Percentiles rank a stretch among this genome's conserved stretches.
Evolutionary conservation across 768 basidiomycete genomes (phyloP).

Genomic region (Termitomyces sp.): DNA sequence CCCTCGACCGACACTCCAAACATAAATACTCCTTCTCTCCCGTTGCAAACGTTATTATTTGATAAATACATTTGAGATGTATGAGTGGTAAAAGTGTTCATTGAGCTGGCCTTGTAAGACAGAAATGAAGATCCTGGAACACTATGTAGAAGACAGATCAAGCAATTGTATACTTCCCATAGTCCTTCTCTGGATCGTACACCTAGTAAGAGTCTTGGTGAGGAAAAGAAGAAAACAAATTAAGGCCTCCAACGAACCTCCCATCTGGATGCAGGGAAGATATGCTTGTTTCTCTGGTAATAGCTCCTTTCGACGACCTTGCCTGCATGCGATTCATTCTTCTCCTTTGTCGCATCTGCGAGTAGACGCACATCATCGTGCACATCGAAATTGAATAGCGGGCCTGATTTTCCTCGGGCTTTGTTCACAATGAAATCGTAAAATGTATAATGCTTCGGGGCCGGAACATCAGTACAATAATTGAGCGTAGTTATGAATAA

Average conservation of each 20-base stretch:
- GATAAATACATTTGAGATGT: no score
- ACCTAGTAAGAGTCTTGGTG: conserved; percentile 44
- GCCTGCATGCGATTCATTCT: conserved; percentile 97
- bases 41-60: no score
- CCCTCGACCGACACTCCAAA: no score
- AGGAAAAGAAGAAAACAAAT: background rate
- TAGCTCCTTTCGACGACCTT: conserved; percentile 97
- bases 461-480: conserved; percentile 1
- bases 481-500: conserved; percentile 1
- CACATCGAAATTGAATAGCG: conserved; percentile 97
- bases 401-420: conserved; percentile 96
- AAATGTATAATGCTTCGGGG: conserved; percentile 88
- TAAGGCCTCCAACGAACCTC: conserved; percentile 55
- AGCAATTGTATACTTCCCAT: conserved; percentile 86
- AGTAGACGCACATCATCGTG: conserved; percentile 96
- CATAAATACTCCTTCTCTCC: no score
- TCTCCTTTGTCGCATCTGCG: conserved; percentile 93
- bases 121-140: background rate
- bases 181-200: conserved; percentile 92
- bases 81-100: background rate
- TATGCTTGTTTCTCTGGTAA: conserved; percentile 96
- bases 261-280: conserved; percentile 96
- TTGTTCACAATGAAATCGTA: conserved; percentile 99
- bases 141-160: conserved; percentile 11
- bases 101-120: background rate